phyloP scores from a whole-genome alignment of 139 green algal genomes.

The Chlorella ohadii region DNA sequence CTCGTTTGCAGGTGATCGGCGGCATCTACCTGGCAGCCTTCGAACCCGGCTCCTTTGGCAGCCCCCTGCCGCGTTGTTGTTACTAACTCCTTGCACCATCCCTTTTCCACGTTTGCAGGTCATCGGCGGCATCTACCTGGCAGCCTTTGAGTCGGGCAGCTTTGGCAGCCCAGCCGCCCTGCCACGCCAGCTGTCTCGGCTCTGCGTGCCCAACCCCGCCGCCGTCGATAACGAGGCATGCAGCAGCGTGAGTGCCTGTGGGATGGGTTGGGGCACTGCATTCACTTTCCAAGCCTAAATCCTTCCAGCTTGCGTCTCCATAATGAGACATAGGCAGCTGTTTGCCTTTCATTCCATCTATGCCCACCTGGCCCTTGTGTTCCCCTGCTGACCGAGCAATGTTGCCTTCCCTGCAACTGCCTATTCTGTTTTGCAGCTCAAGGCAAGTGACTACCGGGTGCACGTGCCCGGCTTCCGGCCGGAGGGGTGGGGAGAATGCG shows the following conservation, averaged over 20 bases:
- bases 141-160: background rate
- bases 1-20: background rate
- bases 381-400: too few relatives aligned
- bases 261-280: too few relatives aligned
- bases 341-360: too few relatives aligned
- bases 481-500: background rate
- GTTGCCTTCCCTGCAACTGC: too few relatives aligned
- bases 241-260: background rate
- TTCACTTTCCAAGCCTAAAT: too few relatives aligned
- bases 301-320: too few relatives aligned
- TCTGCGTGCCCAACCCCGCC: background rate
- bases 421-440: background rate
- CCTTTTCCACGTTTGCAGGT: background rate
- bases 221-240: background rate
- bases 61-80: background rate
- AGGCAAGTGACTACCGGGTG: background rate
- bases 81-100: too few relatives aligned
- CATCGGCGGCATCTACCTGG: background rate
- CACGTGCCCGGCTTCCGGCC: background rate
- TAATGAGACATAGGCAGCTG: too few relatives aligned
- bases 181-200: background rate
- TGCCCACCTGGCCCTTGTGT: too few relatives aligned
- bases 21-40: background rate
- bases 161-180: background rate
- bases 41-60: background rate